phyloP scores from a whole-genome alignment of 139 green algal genomes.

The Volvox reticuliferus region DNA sequence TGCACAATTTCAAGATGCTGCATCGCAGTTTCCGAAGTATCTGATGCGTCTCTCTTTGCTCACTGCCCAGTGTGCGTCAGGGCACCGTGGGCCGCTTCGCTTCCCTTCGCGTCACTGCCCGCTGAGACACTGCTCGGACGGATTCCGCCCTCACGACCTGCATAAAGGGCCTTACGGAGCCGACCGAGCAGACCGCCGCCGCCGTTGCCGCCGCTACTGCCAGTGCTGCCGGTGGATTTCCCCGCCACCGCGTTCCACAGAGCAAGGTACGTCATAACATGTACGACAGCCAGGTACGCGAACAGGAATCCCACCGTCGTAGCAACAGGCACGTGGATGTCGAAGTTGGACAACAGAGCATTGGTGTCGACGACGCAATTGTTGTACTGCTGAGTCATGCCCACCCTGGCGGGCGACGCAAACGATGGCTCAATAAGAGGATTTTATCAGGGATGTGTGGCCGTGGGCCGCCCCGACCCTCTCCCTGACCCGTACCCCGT shows the following conservation, averaged over 20 bases:
- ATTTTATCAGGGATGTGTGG: too few species aligned
- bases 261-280: conserved; percentile 44
- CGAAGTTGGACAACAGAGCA: conserved; percentile 42
- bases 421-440: too few species aligned
- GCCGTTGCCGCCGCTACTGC: neutral
- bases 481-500: too few species aligned
- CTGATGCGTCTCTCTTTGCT: too few species aligned
- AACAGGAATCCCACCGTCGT: conserved; percentile 32
- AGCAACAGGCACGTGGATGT: neutral
- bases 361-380: conserved; percentile 46
- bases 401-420: neutral
- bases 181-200: neutral
- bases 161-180: neutral
- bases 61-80: too few species aligned
- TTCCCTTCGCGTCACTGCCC: too few species aligned
- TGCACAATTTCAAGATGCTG: too few species aligned
- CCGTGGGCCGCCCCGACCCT: too few species aligned
- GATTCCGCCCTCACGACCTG: too few species aligned
- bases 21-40: too few species aligned
- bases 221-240: neutral
- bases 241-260: neutral
- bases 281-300: conserved; percentile 28
- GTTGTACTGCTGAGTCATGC: neutral
- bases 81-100: too few species aligned
- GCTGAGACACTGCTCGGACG: too few species aligned